Evolutionary conservation across 2,329 filamentous ascomycete species (phyloP).

Genomic region (Aspergillus sp.): DNA sequence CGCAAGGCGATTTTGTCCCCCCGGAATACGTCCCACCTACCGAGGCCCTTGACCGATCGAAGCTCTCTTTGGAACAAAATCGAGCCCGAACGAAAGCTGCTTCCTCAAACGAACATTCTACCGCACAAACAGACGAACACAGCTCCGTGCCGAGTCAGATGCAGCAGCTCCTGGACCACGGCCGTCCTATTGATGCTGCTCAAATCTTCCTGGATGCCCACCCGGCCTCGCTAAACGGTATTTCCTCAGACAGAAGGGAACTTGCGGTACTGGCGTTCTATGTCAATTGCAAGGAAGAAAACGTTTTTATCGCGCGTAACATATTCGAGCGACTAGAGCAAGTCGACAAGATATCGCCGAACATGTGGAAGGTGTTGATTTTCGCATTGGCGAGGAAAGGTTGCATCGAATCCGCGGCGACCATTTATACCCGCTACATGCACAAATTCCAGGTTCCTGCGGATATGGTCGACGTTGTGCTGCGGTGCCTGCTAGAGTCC

Average conservation of each 20-base stretch:
- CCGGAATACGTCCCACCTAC: conserved; percentile 1
- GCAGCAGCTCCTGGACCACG: conserved; percentile 23
- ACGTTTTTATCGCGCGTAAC: conserved; percentile 37
- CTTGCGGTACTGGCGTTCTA: conserved; percentile 32
- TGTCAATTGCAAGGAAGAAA: conserved; percentile 35
- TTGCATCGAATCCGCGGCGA: conserved; percentile 35
- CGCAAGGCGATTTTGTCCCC: conserved; percentile 1
- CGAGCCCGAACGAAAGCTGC: not conserved
- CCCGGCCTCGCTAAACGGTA: conserved; percentile 16
- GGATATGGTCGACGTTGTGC: conserved; percentile 32
- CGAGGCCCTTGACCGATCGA: conserved; percentile 1
- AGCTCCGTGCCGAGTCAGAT: conserved; percentile 20
- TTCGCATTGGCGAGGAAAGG: conserved; percentile 33
- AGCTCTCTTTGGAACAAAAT: not conserved
- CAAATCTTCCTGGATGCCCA: conserved; percentile 33
- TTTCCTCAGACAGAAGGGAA: conserved; percentile 26
- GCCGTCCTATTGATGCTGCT: conserved; percentile 34
- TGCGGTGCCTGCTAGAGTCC: conserved; percentile 38
- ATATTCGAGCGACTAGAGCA: conserved; percentile 35
- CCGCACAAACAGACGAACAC: not conserved
- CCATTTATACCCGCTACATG: conserved; percentile 29
- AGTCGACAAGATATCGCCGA: conserved; percentile 27
- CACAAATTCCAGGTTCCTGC: conserved; percentile 27
- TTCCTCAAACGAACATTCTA: not conserved
- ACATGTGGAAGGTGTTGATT: conserved; percentile 38